A percentile compares a stretch with the other conserved stretches of the same genome.
Evolutionary conservation across 768 basidiomycete species (phyloP).

Genomic region (Phaeotremella fagi): DNA sequence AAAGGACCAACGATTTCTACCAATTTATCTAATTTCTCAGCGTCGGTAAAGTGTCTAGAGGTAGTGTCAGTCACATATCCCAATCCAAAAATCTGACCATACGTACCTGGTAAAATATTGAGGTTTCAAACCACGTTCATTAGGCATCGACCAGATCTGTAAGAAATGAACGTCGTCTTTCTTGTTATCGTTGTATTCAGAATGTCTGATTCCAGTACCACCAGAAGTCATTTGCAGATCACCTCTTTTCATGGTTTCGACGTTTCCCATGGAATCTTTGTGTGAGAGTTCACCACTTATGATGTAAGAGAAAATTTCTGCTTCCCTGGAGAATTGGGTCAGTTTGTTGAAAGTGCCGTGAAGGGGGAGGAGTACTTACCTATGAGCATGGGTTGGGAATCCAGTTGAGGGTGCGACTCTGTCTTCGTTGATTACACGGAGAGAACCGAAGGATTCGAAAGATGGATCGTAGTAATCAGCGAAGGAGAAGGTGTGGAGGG

Average conservation of each 20-base stretch:
- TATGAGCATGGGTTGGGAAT: too few relatives aligned
- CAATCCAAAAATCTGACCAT: neutral
- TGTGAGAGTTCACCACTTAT: constrained; percentile 55
- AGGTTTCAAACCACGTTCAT: constrained; percentile 56
- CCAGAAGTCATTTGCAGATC: constrained; percentile 87
- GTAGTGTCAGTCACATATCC: neutral
- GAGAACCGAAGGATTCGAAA: constrained; percentile 63
- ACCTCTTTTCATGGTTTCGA: constrained; percentile 80
- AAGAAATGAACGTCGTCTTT: constrained; percentile 56
- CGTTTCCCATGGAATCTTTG: constrained; percentile 86
- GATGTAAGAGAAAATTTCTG: constrained; percentile 88
- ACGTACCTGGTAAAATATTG: constrained; percentile 74
- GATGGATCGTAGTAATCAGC: constrained; percentile 60
- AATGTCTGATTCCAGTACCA: constrained; percentile 83
- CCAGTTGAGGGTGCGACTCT: too few relatives aligned
- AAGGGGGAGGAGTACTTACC: too few relatives aligned
- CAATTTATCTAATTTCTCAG: constrained; percentile 70
- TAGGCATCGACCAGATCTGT: constrained; percentile 66
- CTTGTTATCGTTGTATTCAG: constrained; percentile 57
- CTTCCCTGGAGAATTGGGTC: too few relatives aligned
- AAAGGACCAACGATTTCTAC: constrained; percentile 72
- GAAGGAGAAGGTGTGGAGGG: constrained; percentile 38
- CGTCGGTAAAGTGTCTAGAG: constrained; percentile 67
- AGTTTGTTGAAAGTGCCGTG: too few relatives aligned
- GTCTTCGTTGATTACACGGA: constrained; percentile 83